Conservation (phyloP, 2,329 filamentous ascomycete species). For the Esteya vermicola region DNA sequence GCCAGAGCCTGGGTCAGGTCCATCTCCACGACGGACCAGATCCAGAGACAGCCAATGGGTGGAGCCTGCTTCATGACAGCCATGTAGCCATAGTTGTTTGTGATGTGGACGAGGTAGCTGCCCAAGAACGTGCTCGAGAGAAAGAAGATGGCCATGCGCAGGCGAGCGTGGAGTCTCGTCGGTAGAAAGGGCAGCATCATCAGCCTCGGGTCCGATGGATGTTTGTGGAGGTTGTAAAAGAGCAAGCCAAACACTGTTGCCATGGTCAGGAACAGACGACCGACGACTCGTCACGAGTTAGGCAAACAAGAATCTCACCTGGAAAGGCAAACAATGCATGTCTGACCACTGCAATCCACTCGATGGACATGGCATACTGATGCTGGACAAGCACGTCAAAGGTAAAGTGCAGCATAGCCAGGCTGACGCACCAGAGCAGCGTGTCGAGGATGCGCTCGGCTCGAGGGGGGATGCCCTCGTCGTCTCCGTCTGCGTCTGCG, state of each 20-base stretch:
- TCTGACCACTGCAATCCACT: conserved; percentile 39
- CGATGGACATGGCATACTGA: conserved; percentile 57
- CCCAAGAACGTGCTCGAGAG: conserved; percentile 45
- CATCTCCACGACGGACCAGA: conserved; percentile 86
- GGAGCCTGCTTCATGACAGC: conserved; percentile 86
- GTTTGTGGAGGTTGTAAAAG: conserved; percentile 42
- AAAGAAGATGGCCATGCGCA: conserved; percentile 51
- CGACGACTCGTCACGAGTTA: background rate
- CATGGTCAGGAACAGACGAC: background rate
- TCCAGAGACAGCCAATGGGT: conserved; percentile 78
- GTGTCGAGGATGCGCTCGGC: conserved; percentile 41
- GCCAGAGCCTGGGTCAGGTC: conserved; percentile 50
- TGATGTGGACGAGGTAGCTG: conserved; percentile 68
- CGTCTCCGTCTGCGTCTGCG: conserved; percentile 15
- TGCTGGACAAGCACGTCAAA: conserved; percentile 67
- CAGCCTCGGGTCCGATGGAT: conserved; percentile 30
- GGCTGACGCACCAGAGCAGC: conserved; percentile 42
- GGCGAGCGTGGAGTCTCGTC: conserved; percentile 25
- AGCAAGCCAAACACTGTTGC: conserved; percentile 42
- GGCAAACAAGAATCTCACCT: conserved; percentile 23
- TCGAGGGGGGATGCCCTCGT: conserved; percentile 23
- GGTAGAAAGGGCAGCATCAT: conserved; percentile 38
- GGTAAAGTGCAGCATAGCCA: conserved; percentile 62
- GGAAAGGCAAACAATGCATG: conserved; percentile 37
- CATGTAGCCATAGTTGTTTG: conserved; percentile 68